phyloP scores from a whole-genome alignment of 169 alveolate species.

The Besnoitia besnoiti region DNA sequence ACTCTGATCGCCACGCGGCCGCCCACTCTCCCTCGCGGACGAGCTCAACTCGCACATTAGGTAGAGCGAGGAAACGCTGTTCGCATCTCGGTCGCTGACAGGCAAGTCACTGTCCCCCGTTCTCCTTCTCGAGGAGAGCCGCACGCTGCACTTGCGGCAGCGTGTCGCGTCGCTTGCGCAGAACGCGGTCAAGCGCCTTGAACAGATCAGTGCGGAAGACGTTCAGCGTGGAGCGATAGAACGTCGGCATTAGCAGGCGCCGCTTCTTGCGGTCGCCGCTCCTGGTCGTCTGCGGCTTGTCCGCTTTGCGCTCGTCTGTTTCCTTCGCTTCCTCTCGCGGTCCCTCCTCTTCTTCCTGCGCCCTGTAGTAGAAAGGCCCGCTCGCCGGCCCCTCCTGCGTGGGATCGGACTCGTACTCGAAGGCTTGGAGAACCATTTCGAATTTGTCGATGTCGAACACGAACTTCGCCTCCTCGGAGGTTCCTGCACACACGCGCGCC shows the following conservation, averaged over 20 bases:
- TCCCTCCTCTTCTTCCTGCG: neutral
- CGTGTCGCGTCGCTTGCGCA: neutral
- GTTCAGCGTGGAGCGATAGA: neutral
- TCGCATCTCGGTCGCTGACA: too few species aligned
- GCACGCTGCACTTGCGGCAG: neutral
- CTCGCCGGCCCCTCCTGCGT: neutral
- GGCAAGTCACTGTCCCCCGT: too few species aligned
- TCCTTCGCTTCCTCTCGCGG: neutral
- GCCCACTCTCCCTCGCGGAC: too few species aligned
- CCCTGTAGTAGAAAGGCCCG: neutral
- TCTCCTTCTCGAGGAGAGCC: too few species aligned
- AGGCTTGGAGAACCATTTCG: constrained; percentile 65
- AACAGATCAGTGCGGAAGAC: constrained; percentile 12
- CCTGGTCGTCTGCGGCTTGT: neutral
- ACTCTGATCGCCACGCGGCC: too few species aligned
- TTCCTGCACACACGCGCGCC: constrained; percentile 31
- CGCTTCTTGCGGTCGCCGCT: neutral
- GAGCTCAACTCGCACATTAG: too few species aligned
- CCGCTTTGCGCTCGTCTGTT: neutral
- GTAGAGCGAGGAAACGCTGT: too few species aligned
- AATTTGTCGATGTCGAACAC: constrained; percentile 61
- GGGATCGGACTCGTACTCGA: constrained; percentile 55
- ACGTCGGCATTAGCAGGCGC: neutral
- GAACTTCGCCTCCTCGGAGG: constrained; percentile 33
- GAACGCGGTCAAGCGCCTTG: constrained; percentile 10